A percentile compares a stretch with the other conserved stretches of the same genome.
These are phyloP conservation scores for Pseudotulostoma volvatum DNA, from an alignment of 495 filamentous ascomycete genomes.

Conservation along the genomic window DNA sequence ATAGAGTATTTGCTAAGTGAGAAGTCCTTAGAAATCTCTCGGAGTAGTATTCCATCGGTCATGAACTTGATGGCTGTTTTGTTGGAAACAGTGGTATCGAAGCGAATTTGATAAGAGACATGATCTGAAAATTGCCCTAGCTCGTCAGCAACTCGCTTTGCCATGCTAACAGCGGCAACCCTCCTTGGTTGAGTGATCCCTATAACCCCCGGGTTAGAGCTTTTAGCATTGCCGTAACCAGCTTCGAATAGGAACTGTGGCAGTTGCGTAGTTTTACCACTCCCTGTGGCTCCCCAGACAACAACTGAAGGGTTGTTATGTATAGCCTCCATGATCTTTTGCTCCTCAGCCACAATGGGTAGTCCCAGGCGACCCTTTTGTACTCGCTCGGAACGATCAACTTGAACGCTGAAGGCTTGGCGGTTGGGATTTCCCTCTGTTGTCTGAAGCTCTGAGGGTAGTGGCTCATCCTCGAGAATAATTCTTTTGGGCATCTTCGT, in stretches of 20 bases:
- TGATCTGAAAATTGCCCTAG: constrained; percentile 49
- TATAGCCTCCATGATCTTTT: constrained; percentile 96
- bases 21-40: constrained; percentile 85
- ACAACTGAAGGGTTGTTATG: constrained; percentile 75
- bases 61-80: constrained; percentile 96
- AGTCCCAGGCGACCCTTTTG: constrained; percentile 63
- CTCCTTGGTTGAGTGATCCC: constrained; percentile 88
- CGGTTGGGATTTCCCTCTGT: constrained; percentile 41
- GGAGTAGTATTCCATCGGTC: constrained; percentile 91
- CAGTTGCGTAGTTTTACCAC: constrained; percentile 92
- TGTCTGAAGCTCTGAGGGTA: constrained; percentile 56
- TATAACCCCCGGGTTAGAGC: constrained; percentile 77
- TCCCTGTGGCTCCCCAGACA: constrained; percentile 91
- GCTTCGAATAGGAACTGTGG: constrained; percentile 92
- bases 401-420: constrained; percentile 60
- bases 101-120: constrained; percentile 90
- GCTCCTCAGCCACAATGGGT: constrained; percentile 86
- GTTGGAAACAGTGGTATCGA: constrained; percentile 66
- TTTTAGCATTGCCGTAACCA: constrained; percentile 65
- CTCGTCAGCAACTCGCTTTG: constrained; percentile 76
- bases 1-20: constrained; percentile 82
- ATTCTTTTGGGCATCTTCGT: constrained; percentile 17
- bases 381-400: constrained; percentile 55
- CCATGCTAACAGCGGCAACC: constrained; percentile 90
- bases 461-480: constrained; percentile 54